Percentiles rank a stretch among this genome's conserved stretches.
Evolutionary conservation across 768 basidiomycete species (phyloP).

Genomic region (Suillus discolor): DNA sequence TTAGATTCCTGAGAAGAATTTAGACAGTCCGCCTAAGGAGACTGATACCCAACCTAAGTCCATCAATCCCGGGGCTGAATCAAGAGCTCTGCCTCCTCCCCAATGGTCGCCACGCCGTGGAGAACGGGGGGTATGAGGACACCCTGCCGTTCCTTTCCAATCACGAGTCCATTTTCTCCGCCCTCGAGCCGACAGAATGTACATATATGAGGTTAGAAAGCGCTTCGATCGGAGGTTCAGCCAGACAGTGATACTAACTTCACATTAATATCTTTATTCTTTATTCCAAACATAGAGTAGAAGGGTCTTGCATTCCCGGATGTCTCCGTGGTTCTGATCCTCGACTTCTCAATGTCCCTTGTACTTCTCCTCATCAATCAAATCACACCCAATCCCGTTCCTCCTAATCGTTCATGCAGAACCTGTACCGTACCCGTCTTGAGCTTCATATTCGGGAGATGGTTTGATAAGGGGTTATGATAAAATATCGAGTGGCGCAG

Average conservation of each 20-base stretch:
- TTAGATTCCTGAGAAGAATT: conserved; percentile 40
- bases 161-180: conserved; percentile 43
- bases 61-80: conserved; percentile 9
- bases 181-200: conserved; percentile 51
- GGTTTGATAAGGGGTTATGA: conserved; percentile 13
- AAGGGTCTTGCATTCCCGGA: not conserved
- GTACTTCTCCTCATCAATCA: no score
- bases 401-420: no score
- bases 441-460: no score
- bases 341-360: no score
- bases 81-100: conserved; percentile 14
- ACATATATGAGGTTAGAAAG: conserved; percentile 38
- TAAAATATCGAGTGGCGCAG: conserved; percentile 1
- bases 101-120: conserved; percentile 13
- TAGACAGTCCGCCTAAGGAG: conserved; percentile 15
- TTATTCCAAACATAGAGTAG: not conserved
- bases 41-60: not conserved
- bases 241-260: conserved; percentile 22
- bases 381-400: no score
- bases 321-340: no score
- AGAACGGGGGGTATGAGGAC: conserved; percentile 21
- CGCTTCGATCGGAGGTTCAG: conserved; percentile 40
- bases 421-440: no score
- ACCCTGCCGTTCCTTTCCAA: not conserved
- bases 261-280: not conserved